These are phyloP conservation scores for Gnaphalium uliginosum DNA, from an alignment of 129 eudicot species.

Conservation along the genomic window DNA sequence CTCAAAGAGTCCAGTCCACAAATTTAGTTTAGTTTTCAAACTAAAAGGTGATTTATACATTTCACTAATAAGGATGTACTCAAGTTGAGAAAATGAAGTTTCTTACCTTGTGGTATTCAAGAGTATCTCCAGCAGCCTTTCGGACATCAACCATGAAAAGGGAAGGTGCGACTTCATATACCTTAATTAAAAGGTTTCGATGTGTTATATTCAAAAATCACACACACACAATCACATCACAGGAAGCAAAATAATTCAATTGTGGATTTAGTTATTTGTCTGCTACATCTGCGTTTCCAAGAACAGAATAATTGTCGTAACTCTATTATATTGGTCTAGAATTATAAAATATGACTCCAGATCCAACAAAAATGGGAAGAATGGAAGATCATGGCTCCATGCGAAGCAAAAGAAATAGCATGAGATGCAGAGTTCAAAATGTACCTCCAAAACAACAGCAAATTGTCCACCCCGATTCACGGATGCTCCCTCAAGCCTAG, in stretches of 20 bases:
- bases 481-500: conserved; percentile 89
- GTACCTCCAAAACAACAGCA: conserved; percentile 95
- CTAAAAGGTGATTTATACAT: neutral
- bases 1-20: no score
- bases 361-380: neutral
- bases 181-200: conserved; percentile 37
- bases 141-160: conserved; percentile 98
- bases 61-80: neutral
- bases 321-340: neutral
- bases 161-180: conserved; percentile 88
- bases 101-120: conserved; percentile 91
- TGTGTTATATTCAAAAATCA: conserved; percentile 13
- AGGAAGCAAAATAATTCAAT: neutral
- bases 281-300: conserved; percentile 4
- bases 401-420: conserved; percentile 17
- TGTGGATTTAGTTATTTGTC: neutral
- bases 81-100: neutral
- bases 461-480: conserved; percentile 66
- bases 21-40: neutral
- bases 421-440: conserved; percentile 6
- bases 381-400: neutral
- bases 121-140: conserved; percentile 98
- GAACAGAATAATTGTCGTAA: neutral
- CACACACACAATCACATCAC: neutral
- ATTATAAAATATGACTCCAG: neutral